Percentiles rank a stretch among this genome's conserved stretches.
phyloP scores from a whole-genome alignment of 2,329 filamentous ascomycete species.

The Exophiala xenobiotica region DNA sequence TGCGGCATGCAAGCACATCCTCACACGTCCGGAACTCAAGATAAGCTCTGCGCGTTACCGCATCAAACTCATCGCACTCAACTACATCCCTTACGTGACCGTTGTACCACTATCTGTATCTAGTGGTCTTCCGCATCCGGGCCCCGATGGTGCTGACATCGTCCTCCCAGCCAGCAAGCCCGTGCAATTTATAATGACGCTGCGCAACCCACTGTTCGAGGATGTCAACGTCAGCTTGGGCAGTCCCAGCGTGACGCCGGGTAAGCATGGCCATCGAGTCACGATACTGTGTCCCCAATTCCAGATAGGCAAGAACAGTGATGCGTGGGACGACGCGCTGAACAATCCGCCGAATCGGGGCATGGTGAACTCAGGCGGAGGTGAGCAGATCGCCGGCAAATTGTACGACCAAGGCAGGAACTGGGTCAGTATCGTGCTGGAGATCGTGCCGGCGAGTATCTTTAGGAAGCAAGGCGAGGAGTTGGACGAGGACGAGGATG shows the following conservation, averaged over 20 bases:
- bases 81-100: conserved; percentile 80
- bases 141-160: conserved; percentile 40
- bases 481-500: conserved; percentile 56
- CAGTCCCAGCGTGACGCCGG: conserved; percentile 75
- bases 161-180: conserved; percentile 51
- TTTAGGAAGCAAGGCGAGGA: conserved; percentile 31
- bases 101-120: conserved; percentile 54
- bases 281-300: conserved; percentile 94
- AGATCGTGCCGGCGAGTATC: conserved; percentile 67
- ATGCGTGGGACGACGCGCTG: conserved; percentile 88
- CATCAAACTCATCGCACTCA: conserved; percentile 83
- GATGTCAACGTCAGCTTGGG: conserved; percentile 82
- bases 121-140: conserved; percentile 30
- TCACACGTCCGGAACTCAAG: conserved; percentile 91
- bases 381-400: conserved; percentile 81
- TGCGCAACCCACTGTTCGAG: conserved; percentile 94
- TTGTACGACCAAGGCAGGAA: conserved; percentile 94
- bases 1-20: conserved; percentile 87
- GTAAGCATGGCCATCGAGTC: conserved; percentile 72
- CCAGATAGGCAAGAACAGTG: conserved; percentile 90
- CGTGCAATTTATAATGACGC: conserved; percentile 80
- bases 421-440: conserved; percentile 90
- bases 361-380: conserved; percentile 44
- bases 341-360: conserved; percentile 46
- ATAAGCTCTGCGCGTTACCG: conserved; percentile 85